phyloP scores from a whole-genome alignment of 2,329 filamentous ascomycete genomes.

The Annulohypoxylon truncatum region DNA sequence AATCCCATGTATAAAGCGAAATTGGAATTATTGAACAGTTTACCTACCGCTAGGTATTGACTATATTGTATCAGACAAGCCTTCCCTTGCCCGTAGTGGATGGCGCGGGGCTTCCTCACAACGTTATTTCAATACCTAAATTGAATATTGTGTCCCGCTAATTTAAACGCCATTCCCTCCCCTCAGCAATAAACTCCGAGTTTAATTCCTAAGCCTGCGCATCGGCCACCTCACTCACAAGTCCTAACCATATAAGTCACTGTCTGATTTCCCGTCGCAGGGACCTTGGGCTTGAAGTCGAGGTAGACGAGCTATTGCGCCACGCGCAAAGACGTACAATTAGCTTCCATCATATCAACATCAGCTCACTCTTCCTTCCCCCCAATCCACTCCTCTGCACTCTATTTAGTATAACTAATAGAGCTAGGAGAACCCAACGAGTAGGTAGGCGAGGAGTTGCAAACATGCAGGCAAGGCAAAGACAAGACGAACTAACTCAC shows the following conservation, averaged over 20 bases:
- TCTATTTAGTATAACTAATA: too few species aligned
- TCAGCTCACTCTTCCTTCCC: not conserved
- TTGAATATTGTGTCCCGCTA: not conserved
- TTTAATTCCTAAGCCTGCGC: too few species aligned
- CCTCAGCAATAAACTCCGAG: too few species aligned
- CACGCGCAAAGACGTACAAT: not conserved
- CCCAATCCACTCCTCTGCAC: not conserved
- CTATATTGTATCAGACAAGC: not conserved
- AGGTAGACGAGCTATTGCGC: conserved; percentile 54
- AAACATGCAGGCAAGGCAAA: not conserved
- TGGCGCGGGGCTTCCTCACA: too few species aligned
- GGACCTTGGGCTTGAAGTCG: conserved; percentile 60
- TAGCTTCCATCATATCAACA: too few species aligned
- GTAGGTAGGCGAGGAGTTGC: too few species aligned
- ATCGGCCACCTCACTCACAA: conserved; percentile 44
- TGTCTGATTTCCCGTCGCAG: conserved; percentile 57
- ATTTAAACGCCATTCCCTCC: not conserved
- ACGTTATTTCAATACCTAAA: too few species aligned
- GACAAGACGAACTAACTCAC: conserved; percentile 34
- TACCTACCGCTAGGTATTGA: not conserved
- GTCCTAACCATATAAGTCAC: conserved; percentile 57
- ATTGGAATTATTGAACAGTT: not conserved
- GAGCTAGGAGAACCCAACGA: too few species aligned
- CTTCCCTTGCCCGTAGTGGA: too few species aligned
- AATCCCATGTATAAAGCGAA: not conserved